These are phyloP conservation scores for Scheffersomyces amazonensis DNA, from an alignment of 805 yeast species.

Conservation along the genomic window DNA sequence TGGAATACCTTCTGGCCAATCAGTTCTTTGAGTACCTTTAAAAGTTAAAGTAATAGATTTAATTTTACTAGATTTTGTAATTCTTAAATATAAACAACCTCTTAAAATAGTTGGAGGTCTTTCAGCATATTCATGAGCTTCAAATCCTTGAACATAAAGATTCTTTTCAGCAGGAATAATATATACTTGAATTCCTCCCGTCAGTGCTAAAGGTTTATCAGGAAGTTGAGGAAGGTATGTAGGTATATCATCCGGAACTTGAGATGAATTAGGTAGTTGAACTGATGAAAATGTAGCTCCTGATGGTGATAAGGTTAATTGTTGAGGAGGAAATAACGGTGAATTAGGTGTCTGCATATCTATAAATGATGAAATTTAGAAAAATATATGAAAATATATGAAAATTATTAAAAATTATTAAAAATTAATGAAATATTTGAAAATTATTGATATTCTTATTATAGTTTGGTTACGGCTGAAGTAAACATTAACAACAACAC, in stretches of 20 bases:
- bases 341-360: constrained; percentile 17
- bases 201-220: constrained; percentile 55
- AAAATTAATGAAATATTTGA: too few relatives aligned
- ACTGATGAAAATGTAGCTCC: not conserved
- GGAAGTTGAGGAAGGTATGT: constrained; percentile 46
- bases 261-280: constrained; percentile 1
- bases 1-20: constrained; percentile 98
- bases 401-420: too few relatives aligned
- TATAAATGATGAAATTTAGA: too few relatives aligned
- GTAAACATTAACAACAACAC: too few relatives aligned
- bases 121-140: constrained; percentile 55
- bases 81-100: constrained; percentile 71
- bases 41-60: constrained; percentile 61
- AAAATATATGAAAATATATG: too few relatives aligned
- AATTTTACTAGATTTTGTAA: constrained; percentile 69
- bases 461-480: too few relatives aligned
- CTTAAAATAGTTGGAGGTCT: constrained; percentile 78
- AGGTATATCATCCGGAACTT: constrained; percentile 7
- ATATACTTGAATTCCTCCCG: constrained; percentile 67
- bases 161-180: constrained; percentile 77
- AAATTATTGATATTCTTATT: too few relatives aligned
- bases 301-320: constrained; percentile 16
- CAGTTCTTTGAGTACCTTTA: constrained; percentile 72
- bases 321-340: constrained; percentile 26
- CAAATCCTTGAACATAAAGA: constrained; percentile 80